phyloP scores from a whole-genome alignment of 2,329 filamentous ascomycete species.

The Colletotrichum ledebouriae region DNA sequence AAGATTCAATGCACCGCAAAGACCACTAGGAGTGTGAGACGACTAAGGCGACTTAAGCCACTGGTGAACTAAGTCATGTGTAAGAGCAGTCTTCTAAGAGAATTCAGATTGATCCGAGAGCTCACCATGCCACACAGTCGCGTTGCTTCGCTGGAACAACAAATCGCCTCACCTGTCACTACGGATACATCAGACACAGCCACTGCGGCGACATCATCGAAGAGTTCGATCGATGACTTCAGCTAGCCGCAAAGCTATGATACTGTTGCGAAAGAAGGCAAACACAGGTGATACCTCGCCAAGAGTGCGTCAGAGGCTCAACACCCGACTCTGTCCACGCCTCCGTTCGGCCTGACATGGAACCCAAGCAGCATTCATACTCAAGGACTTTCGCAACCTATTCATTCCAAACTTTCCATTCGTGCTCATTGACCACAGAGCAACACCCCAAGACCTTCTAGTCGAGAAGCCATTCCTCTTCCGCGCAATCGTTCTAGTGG shows the following conservation, averaged over 20 bases:
- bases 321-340: neutral
- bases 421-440: conserved; percentile 50
- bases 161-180: conserved; percentile 41
- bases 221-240: neutral
- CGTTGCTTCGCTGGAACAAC: conserved; percentile 46
- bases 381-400: conserved; percentile 51
- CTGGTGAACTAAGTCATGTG: conserved; percentile 45
- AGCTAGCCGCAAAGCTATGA: neutral
- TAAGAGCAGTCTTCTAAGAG: neutral
- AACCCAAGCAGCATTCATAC: conserved; percentile 51
- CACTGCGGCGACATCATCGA: conserved; percentile 5
- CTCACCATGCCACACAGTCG: conserved; percentile 39
- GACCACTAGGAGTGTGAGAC: conserved; percentile 49
- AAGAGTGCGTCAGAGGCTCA: neutral
- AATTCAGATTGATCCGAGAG: too few relatives aligned
- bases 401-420: conserved; percentile 56
- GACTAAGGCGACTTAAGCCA: conserved; percentile 49
- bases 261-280: neutral
- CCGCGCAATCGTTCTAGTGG: conserved; percentile 55
- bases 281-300: neutral
- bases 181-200: conserved; percentile 10
- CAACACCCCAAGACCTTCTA: conserved; percentile 49
- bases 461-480: conserved; percentile 56
- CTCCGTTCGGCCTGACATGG: conserved; percentile 56
- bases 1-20: conserved; percentile 49